These are phyloP conservation scores for Phytophthora citricola DNA, from an alignment of 352 stramenopile genomes.

Conservation along the genomic window DNA sequence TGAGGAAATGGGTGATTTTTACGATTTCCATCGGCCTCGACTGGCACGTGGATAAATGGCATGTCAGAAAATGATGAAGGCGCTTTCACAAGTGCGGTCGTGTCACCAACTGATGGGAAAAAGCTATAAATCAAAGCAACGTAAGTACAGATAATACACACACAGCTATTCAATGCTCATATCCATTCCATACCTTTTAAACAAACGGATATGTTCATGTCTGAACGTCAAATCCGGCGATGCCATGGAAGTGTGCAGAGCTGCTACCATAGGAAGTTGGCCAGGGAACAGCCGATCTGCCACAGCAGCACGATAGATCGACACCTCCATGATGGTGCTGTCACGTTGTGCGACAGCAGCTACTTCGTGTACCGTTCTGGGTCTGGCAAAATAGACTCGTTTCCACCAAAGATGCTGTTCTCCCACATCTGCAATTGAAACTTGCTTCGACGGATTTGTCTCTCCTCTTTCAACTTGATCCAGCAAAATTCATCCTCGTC, in stretches of 20 bases:
- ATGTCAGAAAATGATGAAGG: slow-evolving; percentile 28
- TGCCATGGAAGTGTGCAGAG: slow-evolving; percentile 35
- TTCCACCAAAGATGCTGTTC: slow-evolving; percentile 62
- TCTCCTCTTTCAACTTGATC: slow-evolving; percentile 28
- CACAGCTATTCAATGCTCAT: not conserved
- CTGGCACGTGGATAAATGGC: slow-evolving; percentile 31
- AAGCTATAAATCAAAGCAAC: slow-evolving; percentile 29
- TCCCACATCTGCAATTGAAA: slow-evolving; percentile 43
- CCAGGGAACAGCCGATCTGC: slow-evolving; percentile 50
- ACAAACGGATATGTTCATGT: slow-evolving; percentile 46
- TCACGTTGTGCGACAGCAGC: slow-evolving; percentile 31
- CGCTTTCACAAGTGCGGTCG: not conserved
- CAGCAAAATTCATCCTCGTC: slow-evolving; percentile 49
- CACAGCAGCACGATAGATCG: slow-evolving; percentile 56
- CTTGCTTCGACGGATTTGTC: slow-evolving; percentile 12
- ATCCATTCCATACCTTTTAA: slow-evolving; percentile 45
- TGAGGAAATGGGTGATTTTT: slow-evolving; percentile 13
- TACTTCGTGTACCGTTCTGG: slow-evolving; percentile 39
- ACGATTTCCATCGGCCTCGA: slow-evolving; percentile 4
- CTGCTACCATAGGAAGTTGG: slow-evolving; percentile 25
- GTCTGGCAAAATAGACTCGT: slow-evolving; percentile 60
- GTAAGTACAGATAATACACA: slow-evolving; percentile 15
- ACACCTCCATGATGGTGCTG: slow-evolving; percentile 38
- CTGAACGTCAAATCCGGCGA: slow-evolving; percentile 24
- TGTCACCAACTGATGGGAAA: slow-evolving; percentile 22